These are phyloP conservation scores for Bryoglossum gracile DNA, from an alignment of 495 filamentous ascomycete genomes.

Conservation along the genomic window DNA sequence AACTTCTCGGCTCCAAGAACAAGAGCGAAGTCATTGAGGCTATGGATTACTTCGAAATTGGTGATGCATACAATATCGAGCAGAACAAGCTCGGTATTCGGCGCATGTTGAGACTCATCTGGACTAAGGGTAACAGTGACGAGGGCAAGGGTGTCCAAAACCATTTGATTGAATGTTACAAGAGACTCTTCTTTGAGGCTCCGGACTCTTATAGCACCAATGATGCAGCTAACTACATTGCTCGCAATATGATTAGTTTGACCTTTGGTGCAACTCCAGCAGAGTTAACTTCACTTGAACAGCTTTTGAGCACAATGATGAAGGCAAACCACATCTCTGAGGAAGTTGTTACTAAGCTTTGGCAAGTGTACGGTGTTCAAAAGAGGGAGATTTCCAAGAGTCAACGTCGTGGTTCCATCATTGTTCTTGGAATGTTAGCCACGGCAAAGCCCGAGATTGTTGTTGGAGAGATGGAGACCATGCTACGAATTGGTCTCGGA, in stretches of 20 bases:
- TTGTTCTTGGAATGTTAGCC: slow-evolving; percentile 95
- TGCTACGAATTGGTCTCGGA: slow-evolving; percentile 86
- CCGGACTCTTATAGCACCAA: slow-evolving; percentile 80
- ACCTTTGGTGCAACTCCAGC: slow-evolving; percentile 93
- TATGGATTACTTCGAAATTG: slow-evolving; percentile 95
- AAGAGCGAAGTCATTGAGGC: slow-evolving; percentile 98
- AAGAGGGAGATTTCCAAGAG: slow-evolving; percentile 86
- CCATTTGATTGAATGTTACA: slow-evolving; percentile 96
- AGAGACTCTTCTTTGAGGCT: slow-evolving; percentile 89
- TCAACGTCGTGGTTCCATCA: slow-evolving; percentile 90
- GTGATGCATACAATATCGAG: slow-evolving; percentile 92
- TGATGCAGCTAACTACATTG: slow-evolving; percentile 92
- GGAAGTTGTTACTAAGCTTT: slow-evolving; percentile 81
- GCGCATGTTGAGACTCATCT: slow-evolving; percentile 92
- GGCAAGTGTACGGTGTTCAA: slow-evolving; percentile 95
- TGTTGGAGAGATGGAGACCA: slow-evolving; percentile 85
- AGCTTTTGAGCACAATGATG: slow-evolving; percentile 96
- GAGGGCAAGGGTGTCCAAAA: slow-evolving; percentile 97
- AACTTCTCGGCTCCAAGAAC: slow-evolving; percentile 86
- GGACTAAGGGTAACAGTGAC: slow-evolving; percentile 98
- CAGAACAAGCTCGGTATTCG: slow-evolving; percentile 84
- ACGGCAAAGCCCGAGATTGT: slow-evolving; percentile 88
- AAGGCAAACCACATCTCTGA: slow-evolving; percentile 81
- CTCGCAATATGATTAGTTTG: slow-evolving; percentile 96
- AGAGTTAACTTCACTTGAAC: slow-evolving; percentile 90